These are phyloP conservation scores for Glycine latifolia DNA, from an alignment of 306 rosid species.

Conservation along the genomic window DNA sequence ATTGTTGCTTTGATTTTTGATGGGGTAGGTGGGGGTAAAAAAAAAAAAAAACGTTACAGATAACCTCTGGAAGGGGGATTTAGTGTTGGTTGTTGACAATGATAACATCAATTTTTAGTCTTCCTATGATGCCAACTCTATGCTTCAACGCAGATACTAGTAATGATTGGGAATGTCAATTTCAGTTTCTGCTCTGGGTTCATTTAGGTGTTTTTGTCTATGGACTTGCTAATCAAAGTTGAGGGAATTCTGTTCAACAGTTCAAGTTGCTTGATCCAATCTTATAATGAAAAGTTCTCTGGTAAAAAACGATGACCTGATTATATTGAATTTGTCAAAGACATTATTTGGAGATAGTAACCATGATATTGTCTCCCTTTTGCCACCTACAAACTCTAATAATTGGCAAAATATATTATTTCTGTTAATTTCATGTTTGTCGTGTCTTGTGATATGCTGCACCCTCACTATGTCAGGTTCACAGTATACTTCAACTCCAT, in stretches of 20 bases:
- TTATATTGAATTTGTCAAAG: neutral
- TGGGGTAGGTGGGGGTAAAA: neutral
- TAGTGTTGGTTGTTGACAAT: neutral
- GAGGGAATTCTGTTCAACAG: neutral
- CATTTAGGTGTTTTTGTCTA: constrained; percentile 14
- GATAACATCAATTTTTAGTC: constrained; percentile 14
- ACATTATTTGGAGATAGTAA: constrained; percentile 18
- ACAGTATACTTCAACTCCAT: constrained; percentile 62
- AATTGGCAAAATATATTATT: constrained; percentile 28
- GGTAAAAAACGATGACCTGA: neutral
- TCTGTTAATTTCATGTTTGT: neutral
- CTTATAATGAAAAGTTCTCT: constrained; percentile 15
- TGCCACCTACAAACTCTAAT: constrained; percentile 1
- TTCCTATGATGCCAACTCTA: neutral
- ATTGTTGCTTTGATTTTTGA: neutral
- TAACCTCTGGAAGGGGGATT: constrained; percentile 1
- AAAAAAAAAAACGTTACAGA: neutral
- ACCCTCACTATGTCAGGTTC: constrained; percentile 54
- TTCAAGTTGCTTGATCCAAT: constrained; percentile 1
- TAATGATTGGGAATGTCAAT: constrained; percentile 1
- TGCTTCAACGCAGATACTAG: neutral
- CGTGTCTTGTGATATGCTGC: constrained; percentile 18
- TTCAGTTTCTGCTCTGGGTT: constrained; percentile 23
- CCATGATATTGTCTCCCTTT: neutral
- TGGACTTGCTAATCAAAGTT: neutral